phyloP scores from a whole-genome alignment of 108 stramenopile species.

The Stephanodiscus minutulus region DNA sequence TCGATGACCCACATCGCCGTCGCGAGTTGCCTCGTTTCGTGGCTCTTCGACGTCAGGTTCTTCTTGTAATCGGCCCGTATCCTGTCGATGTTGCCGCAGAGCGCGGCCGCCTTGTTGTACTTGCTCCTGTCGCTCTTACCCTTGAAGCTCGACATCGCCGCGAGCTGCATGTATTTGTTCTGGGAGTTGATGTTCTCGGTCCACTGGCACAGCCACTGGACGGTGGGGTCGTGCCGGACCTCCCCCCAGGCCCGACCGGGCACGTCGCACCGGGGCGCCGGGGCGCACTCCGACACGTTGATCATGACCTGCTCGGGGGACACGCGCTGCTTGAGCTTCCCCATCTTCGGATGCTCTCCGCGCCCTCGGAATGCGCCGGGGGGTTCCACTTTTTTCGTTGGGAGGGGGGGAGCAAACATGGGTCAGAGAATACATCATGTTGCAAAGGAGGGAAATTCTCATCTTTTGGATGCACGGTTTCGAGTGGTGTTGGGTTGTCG shows the following conservation, averaged over 20 bases:
- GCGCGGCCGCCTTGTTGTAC: slow-evolving; percentile 96
- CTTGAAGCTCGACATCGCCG: slow-evolving; percentile 97
- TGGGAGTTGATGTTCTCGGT: slow-evolving; percentile 95
- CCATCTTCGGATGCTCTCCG: slow-evolving; percentile 99
- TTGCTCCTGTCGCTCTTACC: slow-evolving; percentile 97
- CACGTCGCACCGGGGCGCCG: slow-evolving; percentile 87
- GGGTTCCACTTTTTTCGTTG: slow-evolving; percentile 72
- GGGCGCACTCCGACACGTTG: slow-evolving; percentile 83
- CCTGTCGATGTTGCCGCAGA: slow-evolving; percentile 95
- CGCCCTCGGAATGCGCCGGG: slow-evolving; percentile 98
- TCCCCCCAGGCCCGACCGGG: slow-evolving; percentile 98
- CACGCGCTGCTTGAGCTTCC: slow-evolving; percentile 94
- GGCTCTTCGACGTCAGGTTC: slow-evolving; percentile 81
- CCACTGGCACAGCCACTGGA: slow-evolving; percentile 99
- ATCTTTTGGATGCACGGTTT: too few relatives aligned
- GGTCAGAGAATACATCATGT: neutral
- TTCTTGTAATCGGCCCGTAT: slow-evolving; percentile 93
- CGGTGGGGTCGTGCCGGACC: slow-evolving; percentile 94
- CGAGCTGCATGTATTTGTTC: slow-evolving; percentile 98
- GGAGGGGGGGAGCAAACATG: neutral
- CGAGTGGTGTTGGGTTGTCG: too few relatives aligned
- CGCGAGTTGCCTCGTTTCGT: slow-evolving; percentile 87
- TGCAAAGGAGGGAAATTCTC: too few relatives aligned
- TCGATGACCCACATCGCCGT: slow-evolving; percentile 99
- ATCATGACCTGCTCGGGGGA: slow-evolving; percentile 89